Evolutionary conservation across 345 rosid species (phyloP).

Genomic region (Sisymbrium irio): DNA sequence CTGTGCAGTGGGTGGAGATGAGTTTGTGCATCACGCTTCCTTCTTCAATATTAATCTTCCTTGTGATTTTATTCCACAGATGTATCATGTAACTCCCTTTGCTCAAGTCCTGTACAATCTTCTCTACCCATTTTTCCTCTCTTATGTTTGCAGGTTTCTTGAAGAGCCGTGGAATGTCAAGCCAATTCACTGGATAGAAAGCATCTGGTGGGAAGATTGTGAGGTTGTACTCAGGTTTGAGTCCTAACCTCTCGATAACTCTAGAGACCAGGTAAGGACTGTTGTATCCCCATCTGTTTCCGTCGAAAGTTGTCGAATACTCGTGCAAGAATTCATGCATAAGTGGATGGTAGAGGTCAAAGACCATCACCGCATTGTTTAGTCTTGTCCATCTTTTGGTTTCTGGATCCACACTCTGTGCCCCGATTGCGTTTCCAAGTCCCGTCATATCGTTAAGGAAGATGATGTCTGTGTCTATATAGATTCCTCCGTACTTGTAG

Average conservation of each 20-base stretch:
- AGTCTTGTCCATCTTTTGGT: constrained; percentile 60
- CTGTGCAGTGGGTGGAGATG: constrained; percentile 45
- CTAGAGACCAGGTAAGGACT: constrained; percentile 73
- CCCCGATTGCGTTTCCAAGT: constrained; percentile 63
- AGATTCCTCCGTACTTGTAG: constrained; percentile 74
- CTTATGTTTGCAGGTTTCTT: constrained; percentile 45
- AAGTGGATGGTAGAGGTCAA: constrained; percentile 59
- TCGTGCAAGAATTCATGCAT: constrained; percentile 59
- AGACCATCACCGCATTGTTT: constrained; percentile 67
- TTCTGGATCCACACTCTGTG: constrained; percentile 47
- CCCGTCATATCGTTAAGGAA: constrained; percentile 44
- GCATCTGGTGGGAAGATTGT: constrained; percentile 48
- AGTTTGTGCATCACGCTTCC: constrained; percentile 47
- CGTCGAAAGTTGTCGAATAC: constrained; percentile 59
- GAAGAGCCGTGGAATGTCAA: constrained; percentile 48
- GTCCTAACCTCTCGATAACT: constrained; percentile 43
- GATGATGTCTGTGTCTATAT: constrained; percentile 76
- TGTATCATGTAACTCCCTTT: constrained; percentile 44
- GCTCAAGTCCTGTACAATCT: constrained; percentile 31
- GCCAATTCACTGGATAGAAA: constrained; percentile 67
- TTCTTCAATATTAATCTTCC: constrained; percentile 41
- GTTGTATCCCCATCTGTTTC: constrained; percentile 73
- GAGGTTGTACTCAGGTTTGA: constrained; percentile 41
- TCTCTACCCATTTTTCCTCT: constrained; percentile 43
- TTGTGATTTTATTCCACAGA: constrained; percentile 53